Conservation (phyloP, 1,139 yeast genomes). For the Pichia sp. region DNA sequence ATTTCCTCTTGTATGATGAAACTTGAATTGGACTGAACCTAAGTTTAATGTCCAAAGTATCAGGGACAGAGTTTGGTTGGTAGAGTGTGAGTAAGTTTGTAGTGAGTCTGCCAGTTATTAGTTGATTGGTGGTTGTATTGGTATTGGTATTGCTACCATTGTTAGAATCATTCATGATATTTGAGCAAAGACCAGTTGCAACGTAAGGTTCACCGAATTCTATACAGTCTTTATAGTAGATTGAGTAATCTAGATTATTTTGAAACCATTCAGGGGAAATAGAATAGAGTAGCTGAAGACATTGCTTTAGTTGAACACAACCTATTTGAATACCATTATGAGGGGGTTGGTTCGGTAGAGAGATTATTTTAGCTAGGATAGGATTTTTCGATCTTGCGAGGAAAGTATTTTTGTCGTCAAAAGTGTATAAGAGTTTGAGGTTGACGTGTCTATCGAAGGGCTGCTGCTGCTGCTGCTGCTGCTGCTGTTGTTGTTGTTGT, state of each 20-base stretch:
- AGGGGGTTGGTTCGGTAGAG: slow-evolving; percentile 31
- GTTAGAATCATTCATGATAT: too few species aligned
- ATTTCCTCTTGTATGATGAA: slow-evolving; percentile 2
- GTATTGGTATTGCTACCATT: too few species aligned
- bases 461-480: slow-evolving; percentile 17
- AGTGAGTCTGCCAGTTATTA: slow-evolving; percentile 66
- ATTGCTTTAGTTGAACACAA: slow-evolving; percentile 46
- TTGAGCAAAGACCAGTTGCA: slow-evolving; percentile 58
- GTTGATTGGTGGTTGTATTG: slow-evolving; percentile 24
- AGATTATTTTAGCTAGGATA: slow-evolving; percentile 41
- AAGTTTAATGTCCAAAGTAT: slow-evolving; percentile 60
- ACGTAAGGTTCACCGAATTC: slow-evolving; percentile 76
- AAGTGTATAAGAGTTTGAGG: slow-evolving; percentile 52
- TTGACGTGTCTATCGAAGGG: slow-evolving; percentile 23
- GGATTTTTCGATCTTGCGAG: slow-evolving; percentile 46
- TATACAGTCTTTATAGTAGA: slow-evolving; percentile 64
- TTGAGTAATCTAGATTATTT: slow-evolving; percentile 49
- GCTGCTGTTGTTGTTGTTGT: too few species aligned
- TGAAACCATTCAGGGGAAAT: slow-evolving; percentile 55
- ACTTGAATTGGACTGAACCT: slow-evolving; percentile 39
- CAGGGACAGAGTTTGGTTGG: slow-evolving; percentile 32
- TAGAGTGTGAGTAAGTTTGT: slow-evolving; percentile 52
- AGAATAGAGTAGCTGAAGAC: slow-evolving; percentile 42
- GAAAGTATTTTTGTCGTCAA: slow-evolving; percentile 52
- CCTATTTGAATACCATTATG: slow-evolving; percentile 39